Evolutionary conservation across 176 grass and related monocot species (phyloP), one percentile per base, ranked within the genome.

Genomic region (Pontederia crassipes): DNA sequence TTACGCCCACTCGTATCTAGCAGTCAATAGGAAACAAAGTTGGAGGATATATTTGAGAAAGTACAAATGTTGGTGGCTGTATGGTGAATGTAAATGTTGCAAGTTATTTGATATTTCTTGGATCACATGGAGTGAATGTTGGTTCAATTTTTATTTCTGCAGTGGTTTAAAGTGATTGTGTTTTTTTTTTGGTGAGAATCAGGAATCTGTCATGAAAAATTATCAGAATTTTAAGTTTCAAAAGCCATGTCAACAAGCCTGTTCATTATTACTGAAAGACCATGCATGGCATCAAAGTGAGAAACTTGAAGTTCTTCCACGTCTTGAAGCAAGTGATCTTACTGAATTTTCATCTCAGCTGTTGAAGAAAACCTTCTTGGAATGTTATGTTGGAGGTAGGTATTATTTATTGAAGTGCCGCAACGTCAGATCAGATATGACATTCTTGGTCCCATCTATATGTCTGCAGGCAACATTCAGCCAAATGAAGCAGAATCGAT

Each of bases 171-270:
- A 48, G 57, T 27, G 2, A 10, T 0, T 71, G 60, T 72, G 48
- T 40, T n/a, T 62, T 61, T 51, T 71, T 11, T 65, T 49, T n/a
- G n/a, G 27, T 57, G 70, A 40, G 72, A 66, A 70, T 80, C 77
- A 97, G 93, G 93, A 97, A 91, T 73, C 74, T 82, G 69, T 88
- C 12, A 83, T 47, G 45, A 97, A 91, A 73, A 52, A 70, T 35
- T 91, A 83, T 65, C 75, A 91, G 71, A 97, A 97, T 78, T 88
- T 72, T 54, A 97, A 97, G 61, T 97, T 88, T 69, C 78, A 55
- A 35, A 81, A 84, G 27, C 93, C 93, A 72, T 83, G 79, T 56
- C 50, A 72, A 72, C 93, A 97, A 91, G 84, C 77, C 26, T 88
- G 73, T 78, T 78, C 66, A 17, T 75, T 97, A 58, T 77, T 97